Evolutionary conservation across 371 early-diverging fungal species (phyloP).

Genomic region (Lichtheimia hyalospora): DNA sequence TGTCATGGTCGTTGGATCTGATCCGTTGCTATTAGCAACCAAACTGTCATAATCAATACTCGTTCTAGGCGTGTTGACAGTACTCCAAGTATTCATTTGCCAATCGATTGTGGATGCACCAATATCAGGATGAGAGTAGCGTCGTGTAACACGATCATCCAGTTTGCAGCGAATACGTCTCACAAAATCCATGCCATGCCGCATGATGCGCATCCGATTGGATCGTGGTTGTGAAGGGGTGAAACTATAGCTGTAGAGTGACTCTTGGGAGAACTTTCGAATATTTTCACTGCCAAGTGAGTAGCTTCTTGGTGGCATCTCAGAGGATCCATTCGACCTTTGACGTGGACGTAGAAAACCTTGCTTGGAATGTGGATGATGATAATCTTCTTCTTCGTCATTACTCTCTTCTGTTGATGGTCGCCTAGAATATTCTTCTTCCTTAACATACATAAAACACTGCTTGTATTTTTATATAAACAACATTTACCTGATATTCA

Average conservation of each 20-base stretch:
- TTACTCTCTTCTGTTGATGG: too few relatives aligned
- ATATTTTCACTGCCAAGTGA: constrained; percentile 19
- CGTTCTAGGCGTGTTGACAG: constrained; percentile 14
- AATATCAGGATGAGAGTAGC: constrained; percentile 39
- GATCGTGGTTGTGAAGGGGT: constrained; percentile 42
- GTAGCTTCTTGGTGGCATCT: too few relatives aligned
- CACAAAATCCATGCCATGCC: constrained; percentile 56
- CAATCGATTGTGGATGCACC: constrained; percentile 28
- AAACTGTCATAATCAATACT: constrained; percentile 14
- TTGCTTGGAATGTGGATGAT: too few relatives aligned
- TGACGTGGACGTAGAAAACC: too few relatives aligned
- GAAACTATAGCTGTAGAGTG: constrained; percentile 62
- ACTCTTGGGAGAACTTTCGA: constrained; percentile 51
- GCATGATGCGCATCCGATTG: constrained; percentile 42
- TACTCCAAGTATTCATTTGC: constrained; percentile 19
- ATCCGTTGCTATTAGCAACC: neutral
- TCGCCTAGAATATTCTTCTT: too few relatives aligned
- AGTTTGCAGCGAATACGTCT: constrained; percentile 53
- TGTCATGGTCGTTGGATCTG: neutral
- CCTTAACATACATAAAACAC: too few relatives aligned
- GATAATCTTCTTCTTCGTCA: too few relatives aligned
- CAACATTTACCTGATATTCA: too few relatives aligned
- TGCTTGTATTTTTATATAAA: too few relatives aligned
- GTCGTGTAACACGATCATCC: constrained; percentile 36
- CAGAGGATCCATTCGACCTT: too few relatives aligned